A percentile compares a stretch with the other conserved stretches of the same genome.
Conservation (phyloP, 495 filamentous ascomycete species). For the Penicillium paxilli region DNA sequence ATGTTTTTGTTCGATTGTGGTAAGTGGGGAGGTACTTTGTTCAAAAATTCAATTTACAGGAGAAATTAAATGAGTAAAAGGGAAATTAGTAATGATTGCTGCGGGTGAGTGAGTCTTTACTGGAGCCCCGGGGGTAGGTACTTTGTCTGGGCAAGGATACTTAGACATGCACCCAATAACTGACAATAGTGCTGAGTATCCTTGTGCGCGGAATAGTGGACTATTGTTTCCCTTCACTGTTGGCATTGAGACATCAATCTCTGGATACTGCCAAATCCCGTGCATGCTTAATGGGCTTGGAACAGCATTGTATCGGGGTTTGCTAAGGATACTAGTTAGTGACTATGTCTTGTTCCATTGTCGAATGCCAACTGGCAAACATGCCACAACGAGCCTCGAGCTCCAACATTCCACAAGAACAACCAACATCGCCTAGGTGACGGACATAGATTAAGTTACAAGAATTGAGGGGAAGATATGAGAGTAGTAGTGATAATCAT, state of each 20-base stretch:
- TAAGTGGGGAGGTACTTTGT: not conserved
- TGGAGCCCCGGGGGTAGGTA: not conserved
- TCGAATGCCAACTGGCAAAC: not conserved
- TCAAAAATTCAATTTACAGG: too few relatives aligned
- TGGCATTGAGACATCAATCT: not conserved
- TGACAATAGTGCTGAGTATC: not conserved
- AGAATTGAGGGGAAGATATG: not conserved
- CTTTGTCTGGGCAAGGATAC: not conserved
- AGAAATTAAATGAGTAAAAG: too few relatives aligned
- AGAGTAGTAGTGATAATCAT: not conserved
- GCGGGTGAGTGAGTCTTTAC: too few relatives aligned
- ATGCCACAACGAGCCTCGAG: not conserved
- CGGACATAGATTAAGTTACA: not conserved
- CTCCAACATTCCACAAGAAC: not conserved
- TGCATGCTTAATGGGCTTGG: not conserved
- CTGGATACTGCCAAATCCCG: not conserved
- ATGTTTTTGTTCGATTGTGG: not conserved
- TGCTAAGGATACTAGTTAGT: not conserved
- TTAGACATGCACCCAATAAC: slow-evolving; percentile 4
- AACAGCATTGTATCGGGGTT: not conserved
- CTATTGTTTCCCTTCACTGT: too few relatives aligned
- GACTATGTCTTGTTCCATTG: not conserved
- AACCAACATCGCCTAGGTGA: not conserved
- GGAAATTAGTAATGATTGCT: too few relatives aligned
- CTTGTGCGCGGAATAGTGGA: not conserved